Evolutionary conservation across 768 basidiomycete species (phyloP).

Genomic region (Russula vinacea): DNA sequence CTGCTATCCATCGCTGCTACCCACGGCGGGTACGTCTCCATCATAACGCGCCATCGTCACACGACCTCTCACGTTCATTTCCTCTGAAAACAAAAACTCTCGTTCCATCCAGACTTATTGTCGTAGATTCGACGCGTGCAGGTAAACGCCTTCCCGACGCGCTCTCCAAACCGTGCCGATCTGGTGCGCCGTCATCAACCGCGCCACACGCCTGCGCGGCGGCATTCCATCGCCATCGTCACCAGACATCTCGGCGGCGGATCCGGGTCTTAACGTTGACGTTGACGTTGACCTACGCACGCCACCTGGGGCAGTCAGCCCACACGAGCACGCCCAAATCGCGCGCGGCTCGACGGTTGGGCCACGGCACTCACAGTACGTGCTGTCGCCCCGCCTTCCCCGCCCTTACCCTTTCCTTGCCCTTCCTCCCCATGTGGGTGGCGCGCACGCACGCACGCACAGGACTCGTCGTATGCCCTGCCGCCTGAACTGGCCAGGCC

Average conservation of each 20-base stretch:
- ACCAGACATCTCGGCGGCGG: slow-evolving; percentile 44
- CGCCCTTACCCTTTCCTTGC: not conserved
- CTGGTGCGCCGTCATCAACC: slow-evolving; percentile 90
- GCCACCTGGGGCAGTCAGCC: slow-evolving; percentile 62
- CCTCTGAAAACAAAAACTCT: not conserved
- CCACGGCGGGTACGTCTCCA: slow-evolving; percentile 54
- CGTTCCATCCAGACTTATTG: slow-evolving; percentile 57
- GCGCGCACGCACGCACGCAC: not conserved
- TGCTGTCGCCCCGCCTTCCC: not conserved
- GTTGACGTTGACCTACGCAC: slow-evolving; percentile 53
- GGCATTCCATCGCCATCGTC: no score
- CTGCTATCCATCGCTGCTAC: slow-evolving; percentile 57
- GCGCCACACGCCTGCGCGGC: slow-evolving; percentile 43
- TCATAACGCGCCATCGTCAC: no score
- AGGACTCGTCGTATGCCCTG: slow-evolving; percentile 72
- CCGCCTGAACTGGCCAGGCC: slow-evolving; percentile 61
- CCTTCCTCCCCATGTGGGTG: no score
- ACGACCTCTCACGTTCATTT: not conserved
- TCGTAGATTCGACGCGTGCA: slow-evolving; percentile 90
- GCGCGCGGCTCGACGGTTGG: slow-evolving; percentile 64
- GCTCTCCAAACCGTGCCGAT: slow-evolving; percentile 86
- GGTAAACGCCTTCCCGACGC: slow-evolving; percentile 96
- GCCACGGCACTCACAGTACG: slow-evolving; percentile 58
- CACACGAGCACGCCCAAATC: slow-evolving; percentile 81
- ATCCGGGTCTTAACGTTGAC: not conserved